These are phyloP conservation scores for Ziziphus jujuba DNA, from an alignment of 306 rosid genomes.

Conservation along the genomic window DNA sequence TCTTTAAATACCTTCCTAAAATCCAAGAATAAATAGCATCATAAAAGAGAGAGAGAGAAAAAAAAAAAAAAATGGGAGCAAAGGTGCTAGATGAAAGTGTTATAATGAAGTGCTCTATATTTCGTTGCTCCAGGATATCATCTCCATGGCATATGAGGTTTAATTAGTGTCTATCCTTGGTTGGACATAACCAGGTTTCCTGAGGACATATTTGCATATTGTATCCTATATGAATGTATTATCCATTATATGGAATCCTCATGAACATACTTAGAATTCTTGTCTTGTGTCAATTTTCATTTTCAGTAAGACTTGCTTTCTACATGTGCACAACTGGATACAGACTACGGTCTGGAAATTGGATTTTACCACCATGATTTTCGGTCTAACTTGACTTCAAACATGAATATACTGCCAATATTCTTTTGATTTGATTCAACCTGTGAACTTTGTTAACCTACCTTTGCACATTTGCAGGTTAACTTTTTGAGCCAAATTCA, in stretches of 20 bases:
- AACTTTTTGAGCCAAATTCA: constrained; percentile 93
- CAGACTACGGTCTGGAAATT: not conserved
- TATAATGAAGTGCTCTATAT: no score
- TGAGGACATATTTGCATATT: not conserved
- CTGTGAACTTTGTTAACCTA: constrained; percentile 12
- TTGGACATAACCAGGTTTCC: not conserved
- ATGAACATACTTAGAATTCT: not conserved
- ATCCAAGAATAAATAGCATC: no score
- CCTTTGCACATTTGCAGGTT: constrained; percentile 49
- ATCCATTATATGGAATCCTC: not conserved
- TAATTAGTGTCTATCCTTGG: no score
- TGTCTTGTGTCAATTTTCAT: not conserved
- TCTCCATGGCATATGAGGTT: no score
- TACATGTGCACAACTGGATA: not conserved
- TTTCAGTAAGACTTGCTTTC: not conserved
- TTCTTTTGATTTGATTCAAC: constrained; percentile 19
- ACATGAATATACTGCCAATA: not conserved
- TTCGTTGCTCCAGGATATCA: no score
- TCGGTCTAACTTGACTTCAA: not conserved
- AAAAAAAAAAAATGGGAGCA: no score
- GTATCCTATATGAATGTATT: not conserved
- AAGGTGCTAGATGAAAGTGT: no score
- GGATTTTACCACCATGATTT: not conserved
- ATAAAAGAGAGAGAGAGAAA: no score
- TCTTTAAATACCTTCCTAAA: no score